Evolutionary conservation across 805 yeast species (phyloP), one percentile per base, ranked within the genome.

Genomic region (Middelhovenomyces tepae): DNA sequence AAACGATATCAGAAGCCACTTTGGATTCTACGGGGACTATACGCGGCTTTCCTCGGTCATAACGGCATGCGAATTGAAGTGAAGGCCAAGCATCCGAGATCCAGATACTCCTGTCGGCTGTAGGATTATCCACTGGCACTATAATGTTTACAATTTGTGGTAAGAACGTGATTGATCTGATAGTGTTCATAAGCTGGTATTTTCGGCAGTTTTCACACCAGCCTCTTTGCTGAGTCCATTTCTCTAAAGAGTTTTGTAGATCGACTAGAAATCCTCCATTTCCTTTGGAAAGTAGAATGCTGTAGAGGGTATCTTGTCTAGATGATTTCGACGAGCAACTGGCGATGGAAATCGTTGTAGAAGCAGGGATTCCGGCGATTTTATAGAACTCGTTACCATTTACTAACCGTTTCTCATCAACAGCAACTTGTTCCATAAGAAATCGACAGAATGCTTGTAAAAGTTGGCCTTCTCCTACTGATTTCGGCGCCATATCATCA

Each of bases 361-460:
- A 35, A 7, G 43, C 38, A 2, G 42, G 35, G 20, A 39, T 30
- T 4, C 51, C 53, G 9, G 41, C 31, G 6, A 40, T 27, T 8
- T 24, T 23, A 10, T 32, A 31, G 5, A 43, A 29, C 7, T 30
- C 7, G 11, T 22, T 27, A 9, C 16, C 18, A 6, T 28, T 37
- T 7, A 38, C 22, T 9, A 19, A 16, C 10, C 29, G 45, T 4
- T 47, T 32, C 45, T 75, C 78, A 43, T 78, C 86, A 10, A 48
- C 42, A 2, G 69, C 56, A 1, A 82, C 46, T 20, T 64, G 64
- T 31, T 67, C 69, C 36, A 82, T 52, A 11, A 82, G 50, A 47
- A 77, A 80, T 36, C 69, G 60, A 48, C 73, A 73, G 49, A 82
- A 79, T 1, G 67, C 52, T 22, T 73, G 73, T 5, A 73, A 54